Evolutionary conservation across 768 basidiomycete species (phyloP), one percentile per base, ranked within the genome.

Genomic region (Macrocybe gigantea): DNA sequence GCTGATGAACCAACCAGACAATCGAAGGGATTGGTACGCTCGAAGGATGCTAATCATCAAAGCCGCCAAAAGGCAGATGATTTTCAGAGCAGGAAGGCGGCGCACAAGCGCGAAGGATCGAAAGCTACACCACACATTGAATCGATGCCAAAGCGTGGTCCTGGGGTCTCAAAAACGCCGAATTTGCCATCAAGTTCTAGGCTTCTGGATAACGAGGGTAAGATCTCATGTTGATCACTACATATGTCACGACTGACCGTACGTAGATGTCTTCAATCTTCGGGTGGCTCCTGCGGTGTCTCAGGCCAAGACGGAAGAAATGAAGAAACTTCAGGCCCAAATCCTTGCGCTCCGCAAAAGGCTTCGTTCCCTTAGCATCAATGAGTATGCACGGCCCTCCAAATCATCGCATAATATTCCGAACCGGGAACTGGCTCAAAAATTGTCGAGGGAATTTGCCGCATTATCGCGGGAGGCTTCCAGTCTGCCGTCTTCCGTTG

Each of bases 351-450:
- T 87, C 29, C 74, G 85, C 47, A 84, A 75, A 56, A 73, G 78
- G 9, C 65, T 91, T 32, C 76, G 75, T 38, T 75, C 80, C 7
- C 70, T 90, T 50, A 74, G 71, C 46, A 77, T 89, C 52, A 77
- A 78, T 41, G 74, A 78, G 37, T 60, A 70, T 36, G 72, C 75
- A 12, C 72, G 72, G 15, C 77, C 83, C 5, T 62, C 61, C 7
- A 64, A 64, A 45, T 43, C 67, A 7, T 66, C 74, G n/a, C 52
- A 69, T 15, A 59, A 62, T 30, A 70, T 90, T 33, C 87, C 86
- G 1, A 72, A 68, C 5, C 53, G 68, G 48, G 74, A 73, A 3
- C 71, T 78, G 37, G 70, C 71, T 13, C 62, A 63, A n/a, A 66
- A 64, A 39, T 69, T 87, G 54, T 69, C 67, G n/a, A 54, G 63